These are phyloP conservation scores for Stenocarpella maydis DNA, from an alignment of 2,329 filamentous ascomycete species.

Conservation along the genomic window DNA sequence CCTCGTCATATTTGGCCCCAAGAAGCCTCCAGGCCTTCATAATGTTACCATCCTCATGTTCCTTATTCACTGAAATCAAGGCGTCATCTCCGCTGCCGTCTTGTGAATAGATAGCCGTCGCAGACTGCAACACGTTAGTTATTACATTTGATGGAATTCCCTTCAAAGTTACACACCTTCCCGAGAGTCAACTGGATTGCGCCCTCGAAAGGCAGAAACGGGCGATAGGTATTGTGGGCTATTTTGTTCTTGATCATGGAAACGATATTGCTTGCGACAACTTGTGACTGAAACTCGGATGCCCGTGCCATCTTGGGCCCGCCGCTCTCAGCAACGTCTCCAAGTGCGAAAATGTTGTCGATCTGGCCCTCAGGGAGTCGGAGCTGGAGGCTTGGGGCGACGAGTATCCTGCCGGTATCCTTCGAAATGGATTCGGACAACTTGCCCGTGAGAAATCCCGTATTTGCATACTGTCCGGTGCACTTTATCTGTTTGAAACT, in stretches of 20 bases:
- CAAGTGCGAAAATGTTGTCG: constrained; percentile 67
- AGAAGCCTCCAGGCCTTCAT: neutral
- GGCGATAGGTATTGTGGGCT: constrained; percentile 50
- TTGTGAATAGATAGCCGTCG: neutral
- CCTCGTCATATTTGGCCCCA: constrained; percentile 19
- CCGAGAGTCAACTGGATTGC: constrained; percentile 64
- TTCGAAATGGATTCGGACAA: constrained; percentile 53
- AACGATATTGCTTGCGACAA: constrained; percentile 64
- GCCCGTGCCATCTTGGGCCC: constrained; percentile 62
- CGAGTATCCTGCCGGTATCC: constrained; percentile 57
- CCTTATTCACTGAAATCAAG: neutral
- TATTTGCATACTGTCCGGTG: constrained; percentile 67
- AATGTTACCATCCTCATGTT: constrained; percentile 13
- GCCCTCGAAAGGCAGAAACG: constrained; percentile 54
- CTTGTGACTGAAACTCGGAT: constrained; percentile 59
- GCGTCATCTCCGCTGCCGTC: neutral
- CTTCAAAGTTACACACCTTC: constrained; percentile 48
- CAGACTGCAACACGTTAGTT: neutral
- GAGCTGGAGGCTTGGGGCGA: constrained; percentile 66
- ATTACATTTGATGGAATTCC: constrained; percentile 29
- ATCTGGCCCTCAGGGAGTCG: constrained; percentile 49
- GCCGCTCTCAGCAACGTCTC: constrained; percentile 66
- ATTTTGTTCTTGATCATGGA: constrained; percentile 51
- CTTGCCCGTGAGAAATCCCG: constrained; percentile 54
- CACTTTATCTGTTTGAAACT: constrained; percentile 63